Evolutionary conservation across 345 rosid species (phyloP).

Genomic region (Eucalyptus fibrosa): DNA sequence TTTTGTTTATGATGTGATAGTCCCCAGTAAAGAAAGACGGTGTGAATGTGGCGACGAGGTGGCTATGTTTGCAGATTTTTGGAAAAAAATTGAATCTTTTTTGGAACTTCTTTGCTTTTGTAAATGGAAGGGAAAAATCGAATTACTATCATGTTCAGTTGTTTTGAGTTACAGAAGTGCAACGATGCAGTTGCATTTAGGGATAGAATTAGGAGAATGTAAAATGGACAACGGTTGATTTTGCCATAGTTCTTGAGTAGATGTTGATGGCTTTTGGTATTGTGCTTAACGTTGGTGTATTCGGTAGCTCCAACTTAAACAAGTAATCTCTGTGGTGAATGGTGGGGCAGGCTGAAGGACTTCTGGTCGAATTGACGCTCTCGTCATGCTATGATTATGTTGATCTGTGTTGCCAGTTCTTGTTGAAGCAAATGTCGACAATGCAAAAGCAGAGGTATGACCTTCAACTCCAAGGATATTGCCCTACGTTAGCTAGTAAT

Average conservation of each 20-base stretch:
- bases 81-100: neutral
- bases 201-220: neutral
- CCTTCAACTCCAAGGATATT: neutral
- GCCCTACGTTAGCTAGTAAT: neutral
- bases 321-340: neutral
- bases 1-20: neutral
- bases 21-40: neutral
- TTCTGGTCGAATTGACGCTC: constrained; percentile 46
- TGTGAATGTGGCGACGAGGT: neutral
- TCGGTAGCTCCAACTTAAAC: neutral
- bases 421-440: constrained; percentile 48
- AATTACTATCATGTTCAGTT: neutral
- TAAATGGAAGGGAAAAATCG: neutral
- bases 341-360: constrained; percentile 68
- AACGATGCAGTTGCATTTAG: neutral
- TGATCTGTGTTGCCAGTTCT: constrained; percentile 50
- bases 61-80: neutral
- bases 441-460: constrained; percentile 64
- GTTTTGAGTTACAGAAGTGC: neutral
- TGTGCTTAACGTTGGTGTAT: neutral
- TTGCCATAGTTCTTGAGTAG: neutral
- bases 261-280: neutral
- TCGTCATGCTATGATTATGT: constrained; percentile 67
- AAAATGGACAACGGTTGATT: neutral
- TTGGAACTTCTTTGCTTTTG: neutral